Base-by-base conservation (phyloP, 331 rosid species). In the Rosa hybrid region DNA sequence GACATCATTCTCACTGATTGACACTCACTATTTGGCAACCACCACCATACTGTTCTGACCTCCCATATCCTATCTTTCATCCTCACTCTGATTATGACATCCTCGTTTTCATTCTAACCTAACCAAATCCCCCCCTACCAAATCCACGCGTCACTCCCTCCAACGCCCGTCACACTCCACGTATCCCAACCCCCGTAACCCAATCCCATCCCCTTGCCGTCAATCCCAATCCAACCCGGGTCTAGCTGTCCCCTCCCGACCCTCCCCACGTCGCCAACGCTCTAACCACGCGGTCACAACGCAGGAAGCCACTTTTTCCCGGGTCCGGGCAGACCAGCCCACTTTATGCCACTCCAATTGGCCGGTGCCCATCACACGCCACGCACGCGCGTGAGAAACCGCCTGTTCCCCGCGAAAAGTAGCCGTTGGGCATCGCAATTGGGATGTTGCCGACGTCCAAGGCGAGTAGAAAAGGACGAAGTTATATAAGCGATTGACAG, bases 351-450 rank as follows among this genome's bases (percentile, higher is more conserved):
- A 62, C 5, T 10, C 12, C 12, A 2, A 62, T 45, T 65, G 18
- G 65, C 3, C 42, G 57, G 81, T 57, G 53, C 4, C 0, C 0
- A 0, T 45, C 74, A 77, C 81, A 34, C 68, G 8, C 68, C 39
- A 0, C 6, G 10, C n/a, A 3, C n/a, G 79, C 79, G 67, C 72
- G 79, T 78, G 79, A 10, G n/a, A 17, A 17, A 11, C 20, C 3
- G 18, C 34, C 20, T 12, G 30, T 13, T 63, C 2, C 2, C 21
- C 42, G 13, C 9, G 67, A 71, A 74, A 79, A 71, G 82, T 84
- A 87, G 87, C 95, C 92, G 91, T 91, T 87, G 77, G 63, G 8
- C 21, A 23, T 11, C 5, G 3, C 82, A 70, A 34, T 3, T 3
- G 39, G 39, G 39, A 34, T 0, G 62, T 50, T 71, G 80, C 88